These are phyloP conservation scores for Talinum fruticosum DNA, from an alignment of 148 eudicot genomes.

Conservation along the genomic window DNA sequence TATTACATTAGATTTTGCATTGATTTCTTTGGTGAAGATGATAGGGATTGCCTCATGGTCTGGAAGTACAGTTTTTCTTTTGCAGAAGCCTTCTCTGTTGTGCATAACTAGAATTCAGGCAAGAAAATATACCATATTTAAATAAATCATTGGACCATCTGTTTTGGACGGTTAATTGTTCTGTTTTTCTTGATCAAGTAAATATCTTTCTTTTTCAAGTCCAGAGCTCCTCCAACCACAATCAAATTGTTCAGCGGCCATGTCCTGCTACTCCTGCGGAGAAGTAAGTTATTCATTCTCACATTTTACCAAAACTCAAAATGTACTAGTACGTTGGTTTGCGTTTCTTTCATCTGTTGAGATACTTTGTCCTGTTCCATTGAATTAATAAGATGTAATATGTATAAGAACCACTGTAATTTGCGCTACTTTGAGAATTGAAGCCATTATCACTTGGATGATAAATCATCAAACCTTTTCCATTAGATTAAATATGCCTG, in stretches of 20 bases:
- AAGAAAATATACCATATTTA: background rate
- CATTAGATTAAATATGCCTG: background rate
- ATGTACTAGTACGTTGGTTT: background rate
- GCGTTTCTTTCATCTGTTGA: background rate
- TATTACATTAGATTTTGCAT: too few species aligned
- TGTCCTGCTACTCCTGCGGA: slow-evolving; percentile 28
- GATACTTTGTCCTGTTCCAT: background rate
- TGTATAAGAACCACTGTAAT: background rate
- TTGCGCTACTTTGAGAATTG: background rate
- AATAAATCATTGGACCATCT: background rate
- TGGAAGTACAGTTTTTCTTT: too few species aligned
- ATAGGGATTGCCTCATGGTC: too few species aligned
- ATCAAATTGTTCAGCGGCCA: slow-evolving; percentile 9
- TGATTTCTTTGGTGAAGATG: too few species aligned
- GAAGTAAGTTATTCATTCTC: slow-evolving; percentile 41
- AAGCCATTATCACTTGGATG: background rate
- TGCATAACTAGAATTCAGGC: slow-evolving; percentile 10
- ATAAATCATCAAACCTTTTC: background rate
- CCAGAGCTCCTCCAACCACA: slow-evolving; percentile 11
- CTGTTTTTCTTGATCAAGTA: background rate
- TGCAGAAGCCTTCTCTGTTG: background rate
- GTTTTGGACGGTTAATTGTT: background rate
- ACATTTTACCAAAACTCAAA: background rate
- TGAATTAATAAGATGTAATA: background rate
- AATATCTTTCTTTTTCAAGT: background rate